A percentile compares a stretch with the other conserved stretches of the same genome.
Conservation (phyloP, 805 yeast genomes). For the Wickerhamiella musiphila region DNA sequence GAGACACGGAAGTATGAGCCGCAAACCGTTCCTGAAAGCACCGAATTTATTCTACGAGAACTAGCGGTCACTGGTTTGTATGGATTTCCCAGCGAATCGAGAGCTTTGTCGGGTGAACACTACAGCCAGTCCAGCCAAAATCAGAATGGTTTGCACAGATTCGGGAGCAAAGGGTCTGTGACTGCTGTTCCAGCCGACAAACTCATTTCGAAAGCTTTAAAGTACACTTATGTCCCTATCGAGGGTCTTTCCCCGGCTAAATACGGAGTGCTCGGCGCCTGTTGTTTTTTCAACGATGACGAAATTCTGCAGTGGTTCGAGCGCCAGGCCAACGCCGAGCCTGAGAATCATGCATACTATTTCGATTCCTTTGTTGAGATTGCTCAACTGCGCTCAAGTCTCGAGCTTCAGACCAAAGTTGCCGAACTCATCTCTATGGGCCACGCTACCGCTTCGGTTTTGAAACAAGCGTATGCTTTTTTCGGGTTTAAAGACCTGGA, state of each 20-base stretch:
- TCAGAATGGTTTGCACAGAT: background rate
- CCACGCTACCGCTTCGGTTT: slow-evolving; percentile 32
- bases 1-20: slow-evolving; percentile 7
- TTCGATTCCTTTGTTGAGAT: slow-evolving; percentile 40
- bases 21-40: slow-evolving; percentile 2
- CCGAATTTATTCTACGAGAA: background rate
- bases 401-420: slow-evolving; percentile 28
- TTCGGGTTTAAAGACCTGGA: too few species aligned
- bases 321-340: slow-evolving; percentile 27
- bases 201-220: background rate
- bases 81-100: too few species aligned
- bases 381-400: slow-evolving; percentile 31
- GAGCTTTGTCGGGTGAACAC: too few species aligned
- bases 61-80: background rate
- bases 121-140: too few species aligned
- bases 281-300: slow-evolving; percentile 24
- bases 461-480: slow-evolving; percentile 25
- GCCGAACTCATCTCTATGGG: slow-evolving; percentile 35
- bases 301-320: slow-evolving; percentile 32
- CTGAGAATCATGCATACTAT: slow-evolving; percentile 30
- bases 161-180: background rate
- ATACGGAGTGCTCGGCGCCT: slow-evolving; percentile 11
- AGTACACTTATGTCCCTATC: background rate
- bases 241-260: slow-evolving; percentile 5
- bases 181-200: too few species aligned